Conservation (phyloP, 1,284 basidiomycete genomes). For the Coniophora puteana region DNA sequence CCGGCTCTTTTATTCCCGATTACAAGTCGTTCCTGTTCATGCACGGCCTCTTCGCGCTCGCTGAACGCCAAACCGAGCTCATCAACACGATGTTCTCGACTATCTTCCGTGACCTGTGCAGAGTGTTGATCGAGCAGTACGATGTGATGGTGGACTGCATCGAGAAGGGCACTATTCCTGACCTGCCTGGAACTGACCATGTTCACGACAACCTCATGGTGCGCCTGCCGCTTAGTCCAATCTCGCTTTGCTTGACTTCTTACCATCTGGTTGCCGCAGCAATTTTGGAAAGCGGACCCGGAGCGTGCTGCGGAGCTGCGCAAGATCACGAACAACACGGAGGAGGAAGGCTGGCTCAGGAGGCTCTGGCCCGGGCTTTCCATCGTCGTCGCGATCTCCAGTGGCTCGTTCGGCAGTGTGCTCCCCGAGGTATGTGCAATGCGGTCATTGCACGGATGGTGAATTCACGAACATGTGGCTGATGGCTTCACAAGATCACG, state of each 20-base stretch:
- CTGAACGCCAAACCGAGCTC: slow-evolving; percentile 18
- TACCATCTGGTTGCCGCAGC: slow-evolving; percentile 5
- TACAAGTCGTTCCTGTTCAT: slow-evolving; percentile 22
- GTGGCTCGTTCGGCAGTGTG: slow-evolving; percentile 19
- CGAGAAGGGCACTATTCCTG: slow-evolving; percentile 13
- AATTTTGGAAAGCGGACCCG: slow-evolving; percentile 13
- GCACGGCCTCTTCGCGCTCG: slow-evolving; percentile 21
- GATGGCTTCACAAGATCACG: slow-evolving; percentile 17
- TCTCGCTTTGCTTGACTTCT: background rate
- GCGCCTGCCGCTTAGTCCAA: background rate
- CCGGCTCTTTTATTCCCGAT: slow-evolving; percentile 15
- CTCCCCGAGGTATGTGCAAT: slow-evolving; percentile 13
- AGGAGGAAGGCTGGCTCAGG: slow-evolving; percentile 13
- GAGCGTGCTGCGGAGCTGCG: slow-evolving; percentile 15
- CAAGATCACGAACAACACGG: background rate
- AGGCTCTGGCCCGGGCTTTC: slow-evolving; percentile 18
- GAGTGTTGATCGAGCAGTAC: slow-evolving; percentile 15
- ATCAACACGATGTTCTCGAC: slow-evolving; percentile 22
- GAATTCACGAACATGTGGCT: background rate
- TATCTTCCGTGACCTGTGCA: slow-evolving; percentile 18
- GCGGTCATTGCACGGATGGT: background rate
- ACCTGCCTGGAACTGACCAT: slow-evolving; percentile 9
- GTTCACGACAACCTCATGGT: slow-evolving; percentile 17
- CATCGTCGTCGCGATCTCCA: slow-evolving; percentile 18
- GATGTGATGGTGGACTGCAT: slow-evolving; percentile 20